Percentiles rank a stretch among this genome's conserved stretches.
Evolutionary conservation across 805 yeast species (phyloP).

Genomic region (Metschnikowia reukaufii): DNA sequence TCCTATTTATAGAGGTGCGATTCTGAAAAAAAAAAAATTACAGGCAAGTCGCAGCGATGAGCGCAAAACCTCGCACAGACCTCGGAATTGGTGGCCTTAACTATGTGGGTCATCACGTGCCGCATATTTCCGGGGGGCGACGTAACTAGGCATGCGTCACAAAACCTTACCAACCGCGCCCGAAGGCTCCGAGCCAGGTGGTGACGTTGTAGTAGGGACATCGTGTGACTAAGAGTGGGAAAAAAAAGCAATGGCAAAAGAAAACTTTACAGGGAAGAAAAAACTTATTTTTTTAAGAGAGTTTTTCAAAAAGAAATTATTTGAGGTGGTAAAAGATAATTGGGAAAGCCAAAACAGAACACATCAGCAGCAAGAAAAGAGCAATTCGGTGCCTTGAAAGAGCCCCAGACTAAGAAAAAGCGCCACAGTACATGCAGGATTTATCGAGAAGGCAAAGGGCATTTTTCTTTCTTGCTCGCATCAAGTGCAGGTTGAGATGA

Average conservation of each 20-base stretch:
- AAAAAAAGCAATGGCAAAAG: not conserved
- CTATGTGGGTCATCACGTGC: conserved; percentile 3
- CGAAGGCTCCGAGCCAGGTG: not conserved
- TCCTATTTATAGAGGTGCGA: conserved; percentile 14
- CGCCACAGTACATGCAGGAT: not conserved
- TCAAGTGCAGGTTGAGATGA: not conserved
- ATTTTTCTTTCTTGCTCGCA: not conserved
- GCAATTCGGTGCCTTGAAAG: not conserved
- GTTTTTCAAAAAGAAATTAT: no score
- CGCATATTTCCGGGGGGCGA: conserved; percentile 12
- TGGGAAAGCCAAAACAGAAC: no score
- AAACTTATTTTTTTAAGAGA: no score
- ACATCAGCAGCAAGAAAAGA: no score
- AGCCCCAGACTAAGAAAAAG: not conserved
- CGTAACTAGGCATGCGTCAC: conserved; percentile 18
- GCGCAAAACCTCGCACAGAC: conserved; percentile 6
- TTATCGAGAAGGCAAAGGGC: not conserved
- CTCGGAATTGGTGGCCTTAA: conserved; percentile 3
- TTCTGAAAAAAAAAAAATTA: not conserved
- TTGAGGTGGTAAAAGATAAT: no score
- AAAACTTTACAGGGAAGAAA: not conserved
- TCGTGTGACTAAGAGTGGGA: conserved; percentile 4
- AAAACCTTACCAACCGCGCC: conserved; percentile 2
- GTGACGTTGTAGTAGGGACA: conserved; percentile 5
- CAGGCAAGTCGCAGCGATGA: conserved; percentile 1